Conservation (phyloP, 192 early-diverging fungal species). For the Backusella australiensis region DNA sequence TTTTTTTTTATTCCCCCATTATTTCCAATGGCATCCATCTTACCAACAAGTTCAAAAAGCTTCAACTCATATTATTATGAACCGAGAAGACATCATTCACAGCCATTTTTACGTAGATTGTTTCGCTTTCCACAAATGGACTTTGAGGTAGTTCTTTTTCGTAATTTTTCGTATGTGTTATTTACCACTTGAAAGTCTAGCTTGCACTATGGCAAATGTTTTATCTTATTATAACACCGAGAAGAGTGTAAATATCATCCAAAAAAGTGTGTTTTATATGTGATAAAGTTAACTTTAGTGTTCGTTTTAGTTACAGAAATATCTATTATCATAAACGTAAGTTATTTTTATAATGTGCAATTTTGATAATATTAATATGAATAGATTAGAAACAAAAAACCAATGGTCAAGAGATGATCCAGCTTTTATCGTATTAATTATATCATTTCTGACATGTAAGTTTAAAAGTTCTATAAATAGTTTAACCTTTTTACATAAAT, state of each 20-base stretch:
- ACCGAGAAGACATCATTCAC: background rate
- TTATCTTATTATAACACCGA: constrained; percentile 79
- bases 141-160: constrained; percentile 49
- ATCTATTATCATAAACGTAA: constrained; percentile 96
- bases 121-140: constrained; percentile 64
- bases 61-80: background rate
- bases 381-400: constrained; percentile 87
- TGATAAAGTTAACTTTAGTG: background rate
- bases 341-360: background rate
- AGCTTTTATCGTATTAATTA: constrained; percentile 85
- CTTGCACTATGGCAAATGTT: constrained; percentile 88
- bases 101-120: background rate
- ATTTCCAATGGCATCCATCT: background rate
- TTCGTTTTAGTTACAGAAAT: constrained; percentile 75
- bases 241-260: constrained; percentile 65
- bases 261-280: background rate
- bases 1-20: background rate
- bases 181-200: constrained; percentile 30
- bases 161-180: background rate
- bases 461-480: background rate
- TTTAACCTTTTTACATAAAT: background rate
- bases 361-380: background rate
- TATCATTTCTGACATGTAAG: constrained; percentile 52
- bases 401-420: constrained; percentile 98
- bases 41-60: background rate